Evolutionary conservation across 1,139 yeast genomes (phyloP).

Genomic region (Saccharomycopsis hybrid): DNA sequence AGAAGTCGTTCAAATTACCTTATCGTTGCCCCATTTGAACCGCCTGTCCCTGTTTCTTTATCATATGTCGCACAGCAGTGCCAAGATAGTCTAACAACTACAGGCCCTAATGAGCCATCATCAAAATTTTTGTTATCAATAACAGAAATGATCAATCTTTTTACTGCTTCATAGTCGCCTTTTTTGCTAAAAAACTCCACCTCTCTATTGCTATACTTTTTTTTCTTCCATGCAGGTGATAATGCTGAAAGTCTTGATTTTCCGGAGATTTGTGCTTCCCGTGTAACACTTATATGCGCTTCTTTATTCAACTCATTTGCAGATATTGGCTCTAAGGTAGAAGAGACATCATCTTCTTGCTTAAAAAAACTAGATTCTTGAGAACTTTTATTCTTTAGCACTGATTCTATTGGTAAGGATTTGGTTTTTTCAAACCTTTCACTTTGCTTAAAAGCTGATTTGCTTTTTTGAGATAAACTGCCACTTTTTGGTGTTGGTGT

Average conservation of each 20-base stretch:
- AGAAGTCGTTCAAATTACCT: too few species aligned
- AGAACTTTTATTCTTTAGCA: not conserved
- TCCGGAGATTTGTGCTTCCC: too few species aligned
- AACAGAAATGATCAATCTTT: slow-evolving; percentile 2
- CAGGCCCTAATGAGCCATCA: slow-evolving; percentile 63
- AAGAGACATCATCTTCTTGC: too few species aligned
- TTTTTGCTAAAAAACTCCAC: not conserved
- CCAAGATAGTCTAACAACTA: slow-evolving; percentile 62
- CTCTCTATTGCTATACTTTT: not conserved
- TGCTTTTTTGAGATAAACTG: too few species aligned
- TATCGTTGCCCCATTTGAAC: slow-evolving; percentile 71
- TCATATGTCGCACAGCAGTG: slow-evolving; percentile 67
- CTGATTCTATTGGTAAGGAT: not conserved
- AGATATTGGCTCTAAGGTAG: too few species aligned
- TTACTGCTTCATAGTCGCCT: slow-evolving; percentile 13
- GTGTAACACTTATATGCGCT: too few species aligned
- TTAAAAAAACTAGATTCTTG: not conserved
- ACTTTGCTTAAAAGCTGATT: not conserved
- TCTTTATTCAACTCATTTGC: too few species aligned
- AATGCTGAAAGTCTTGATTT: too few species aligned
- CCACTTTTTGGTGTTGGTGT: too few species aligned
- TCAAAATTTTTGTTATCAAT: slow-evolving; percentile 33
- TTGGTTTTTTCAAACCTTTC: not conserved
- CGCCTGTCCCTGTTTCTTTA: slow-evolving; percentile 48
- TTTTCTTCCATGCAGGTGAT: too few species aligned